Evolutionary conservation across 2,329 filamentous ascomycete genomes (phyloP).

Genomic region (Fusarium tricinctum): DNA sequence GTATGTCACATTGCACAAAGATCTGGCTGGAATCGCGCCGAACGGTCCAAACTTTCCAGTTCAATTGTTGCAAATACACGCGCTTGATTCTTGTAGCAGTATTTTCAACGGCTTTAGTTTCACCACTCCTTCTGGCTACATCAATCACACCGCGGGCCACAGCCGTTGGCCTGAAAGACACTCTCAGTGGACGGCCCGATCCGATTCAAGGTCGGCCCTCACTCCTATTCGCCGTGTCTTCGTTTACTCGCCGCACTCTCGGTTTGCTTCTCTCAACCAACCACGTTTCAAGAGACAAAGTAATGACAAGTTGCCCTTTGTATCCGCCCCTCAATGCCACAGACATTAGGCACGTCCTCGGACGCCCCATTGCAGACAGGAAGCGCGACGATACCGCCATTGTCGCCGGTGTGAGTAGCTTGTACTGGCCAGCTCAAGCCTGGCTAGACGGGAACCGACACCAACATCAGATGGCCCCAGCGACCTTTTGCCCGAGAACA

Average conservation of each 20-base stretch:
- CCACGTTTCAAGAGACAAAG: constrained; percentile 22
- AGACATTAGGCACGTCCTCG: constrained; percentile 20
- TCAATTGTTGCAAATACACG: constrained; percentile 33
- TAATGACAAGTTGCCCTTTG: constrained; percentile 34
- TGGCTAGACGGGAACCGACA: constrained; percentile 43
- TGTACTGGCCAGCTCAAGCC: constrained; percentile 30
- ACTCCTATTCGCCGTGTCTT: constrained; percentile 42
- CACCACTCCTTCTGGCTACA: constrained; percentile 45
- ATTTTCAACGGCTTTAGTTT: constrained; percentile 43
- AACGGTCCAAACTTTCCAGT: constrained; percentile 33
- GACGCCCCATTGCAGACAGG: constrained; percentile 19
- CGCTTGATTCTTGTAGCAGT: constrained; percentile 36
- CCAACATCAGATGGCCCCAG: constrained; percentile 36
- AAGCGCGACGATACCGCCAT: constrained; percentile 28
- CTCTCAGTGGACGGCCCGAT: constrained; percentile 49
- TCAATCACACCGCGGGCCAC: constrained; percentile 37
- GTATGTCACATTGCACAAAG: constrained; percentile 62
- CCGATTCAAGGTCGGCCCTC: constrained; percentile 42
- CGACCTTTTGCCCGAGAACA: constrained; percentile 42
- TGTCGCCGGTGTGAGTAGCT: constrained; percentile 30
- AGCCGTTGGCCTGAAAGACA: constrained; percentile 36
- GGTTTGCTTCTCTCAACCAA: constrained; percentile 27
- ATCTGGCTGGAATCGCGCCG: constrained; percentile 59
- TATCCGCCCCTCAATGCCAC: constrained; percentile 5
- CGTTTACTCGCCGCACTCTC: constrained; percentile 40